phyloP scores from a whole-genome alignment of 169 alveolate genomes.

The Perkinsus marinus region DNA sequence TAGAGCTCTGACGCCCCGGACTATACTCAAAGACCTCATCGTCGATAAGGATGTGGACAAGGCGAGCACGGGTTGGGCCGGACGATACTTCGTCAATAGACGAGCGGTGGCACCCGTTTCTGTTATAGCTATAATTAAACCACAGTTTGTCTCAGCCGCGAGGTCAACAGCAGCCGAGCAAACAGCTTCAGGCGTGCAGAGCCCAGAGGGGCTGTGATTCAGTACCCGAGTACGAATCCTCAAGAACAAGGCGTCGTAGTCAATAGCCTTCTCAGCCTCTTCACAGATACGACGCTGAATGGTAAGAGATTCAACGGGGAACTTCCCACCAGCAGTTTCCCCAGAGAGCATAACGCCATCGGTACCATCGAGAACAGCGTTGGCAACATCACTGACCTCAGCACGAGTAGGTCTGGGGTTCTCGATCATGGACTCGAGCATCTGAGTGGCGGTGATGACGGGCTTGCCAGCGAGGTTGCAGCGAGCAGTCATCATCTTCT shows the following conservation, averaged over 20 bases:
- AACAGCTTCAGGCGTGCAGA: constrained; percentile 64
- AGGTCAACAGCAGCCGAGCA: constrained; percentile 75
- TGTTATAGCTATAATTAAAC: constrained; percentile 70
- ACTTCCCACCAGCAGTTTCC: constrained; percentile 65
- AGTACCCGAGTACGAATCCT: constrained; percentile 19
- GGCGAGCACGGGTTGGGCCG: constrained; percentile 78
- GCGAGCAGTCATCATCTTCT: constrained; percentile 69
- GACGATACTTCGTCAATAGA: constrained; percentile 78
- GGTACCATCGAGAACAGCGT: constrained; percentile 88
- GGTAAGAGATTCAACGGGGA: constrained; percentile 56
- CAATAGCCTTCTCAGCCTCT: constrained; percentile 63
- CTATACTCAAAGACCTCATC: constrained; percentile 71
- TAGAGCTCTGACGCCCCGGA: constrained; percentile 82
- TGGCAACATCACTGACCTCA: constrained; percentile 88
- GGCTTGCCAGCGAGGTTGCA: constrained; percentile 77
- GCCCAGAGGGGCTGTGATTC: constrained; percentile 36
- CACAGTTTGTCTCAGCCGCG: constrained; percentile 61
- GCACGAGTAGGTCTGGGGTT: constrained; percentile 93
- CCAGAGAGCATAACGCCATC: constrained; percentile 81
- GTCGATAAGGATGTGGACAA: constrained; percentile 68
- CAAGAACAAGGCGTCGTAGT: constrained; percentile 39
- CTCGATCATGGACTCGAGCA: constrained; percentile 87
- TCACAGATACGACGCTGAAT: constrained; percentile 60
- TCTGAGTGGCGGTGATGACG: constrained; percentile 89
- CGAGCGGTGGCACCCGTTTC: constrained; percentile 85